Evolutionary conservation across 805 yeast species (phyloP).

Genomic region (Metschnikowia dekortorum): DNA sequence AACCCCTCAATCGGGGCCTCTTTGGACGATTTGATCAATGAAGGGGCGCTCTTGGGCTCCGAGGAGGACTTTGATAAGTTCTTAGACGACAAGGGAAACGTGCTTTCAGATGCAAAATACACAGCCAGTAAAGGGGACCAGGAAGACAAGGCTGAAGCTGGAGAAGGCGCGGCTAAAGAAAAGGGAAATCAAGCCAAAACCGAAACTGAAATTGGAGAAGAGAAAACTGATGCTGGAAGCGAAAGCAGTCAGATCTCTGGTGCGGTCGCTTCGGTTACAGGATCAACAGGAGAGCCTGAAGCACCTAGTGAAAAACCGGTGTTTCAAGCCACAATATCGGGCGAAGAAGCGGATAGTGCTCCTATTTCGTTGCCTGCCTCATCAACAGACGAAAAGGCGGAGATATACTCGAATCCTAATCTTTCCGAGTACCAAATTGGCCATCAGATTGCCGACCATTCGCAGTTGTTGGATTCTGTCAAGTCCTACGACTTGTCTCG

Average conservation of each 20-base stretch:
- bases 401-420: conserved; percentile 39
- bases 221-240: no score
- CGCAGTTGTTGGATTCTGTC: conserved; percentile 31
- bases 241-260: no score
- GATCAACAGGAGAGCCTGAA: not conserved
- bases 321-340: not conserved
- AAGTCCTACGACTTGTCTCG: conserved; percentile 32
- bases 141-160: not conserved
- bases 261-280: no score
- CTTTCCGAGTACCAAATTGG: conserved; percentile 42
- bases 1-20: conserved; percentile 45
- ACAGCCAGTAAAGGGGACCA: not conserved
- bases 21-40: conserved; percentile 46
- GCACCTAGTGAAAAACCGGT: not conserved
- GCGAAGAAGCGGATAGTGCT: not conserved
- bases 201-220: no score
- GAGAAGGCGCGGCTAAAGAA: not conserved
- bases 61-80: conserved; percentile 52
- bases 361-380: conserved; percentile 4
- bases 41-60: conserved; percentile 43
- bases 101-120: conserved; percentile 44
- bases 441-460: conserved; percentile 34
- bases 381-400: not conserved
- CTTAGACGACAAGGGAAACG: conserved; percentile 50
- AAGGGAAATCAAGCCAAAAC: not conserved